Conservation (phyloP, 2,329 filamentous ascomycete genomes). For the Colletotrichum cordylinicola region DNA sequence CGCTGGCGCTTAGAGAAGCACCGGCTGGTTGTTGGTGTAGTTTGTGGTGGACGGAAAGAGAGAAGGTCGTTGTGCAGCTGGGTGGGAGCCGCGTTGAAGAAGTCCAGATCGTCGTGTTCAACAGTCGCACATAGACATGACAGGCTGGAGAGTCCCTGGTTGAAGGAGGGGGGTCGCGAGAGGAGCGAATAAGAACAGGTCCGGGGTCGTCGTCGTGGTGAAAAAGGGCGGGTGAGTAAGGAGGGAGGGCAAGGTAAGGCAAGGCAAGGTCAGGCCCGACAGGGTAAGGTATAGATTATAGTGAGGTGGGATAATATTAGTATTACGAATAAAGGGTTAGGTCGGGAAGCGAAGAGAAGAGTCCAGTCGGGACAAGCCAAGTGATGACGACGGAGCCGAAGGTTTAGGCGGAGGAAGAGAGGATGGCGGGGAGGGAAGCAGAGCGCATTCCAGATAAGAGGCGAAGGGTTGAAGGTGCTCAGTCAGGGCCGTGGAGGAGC, state of each 20-base stretch:
- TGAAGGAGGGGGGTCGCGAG: slow-evolving; percentile 3
- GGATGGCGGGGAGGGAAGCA: slow-evolving; percentile 1
- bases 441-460: slow-evolving; percentile 12
- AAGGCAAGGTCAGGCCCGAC: slow-evolving; percentile 12
- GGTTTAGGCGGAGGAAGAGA: not conserved
- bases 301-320: slow-evolving; percentile 20
- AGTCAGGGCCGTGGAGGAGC: not conserved
- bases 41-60: not conserved
- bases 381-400: slow-evolving; percentile 7
- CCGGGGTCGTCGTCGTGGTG: slow-evolving; percentile 10
- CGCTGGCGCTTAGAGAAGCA: slow-evolving; percentile 9
- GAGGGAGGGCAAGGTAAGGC: slow-evolving; percentile 4
- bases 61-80: not conserved
- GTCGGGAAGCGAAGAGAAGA: slow-evolving; percentile 13
- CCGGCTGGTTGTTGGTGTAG: not conserved
- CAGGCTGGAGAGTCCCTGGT: slow-evolving; percentile 19
- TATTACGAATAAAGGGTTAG: slow-evolving; percentile 19
- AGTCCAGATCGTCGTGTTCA: slow-evolving; percentile 1
- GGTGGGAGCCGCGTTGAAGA: not conserved
- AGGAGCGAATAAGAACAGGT: slow-evolving; percentile 5
- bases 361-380: not conserved
- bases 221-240: slow-evolving; percentile 6
- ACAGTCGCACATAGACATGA: slow-evolving; percentile 12
- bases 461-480: not conserved
- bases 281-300: slow-evolving; percentile 20